Base-by-base conservation (phyloP, 2,329 filamentous ascomycete genomes). In the Beauveria sp. region DNA sequence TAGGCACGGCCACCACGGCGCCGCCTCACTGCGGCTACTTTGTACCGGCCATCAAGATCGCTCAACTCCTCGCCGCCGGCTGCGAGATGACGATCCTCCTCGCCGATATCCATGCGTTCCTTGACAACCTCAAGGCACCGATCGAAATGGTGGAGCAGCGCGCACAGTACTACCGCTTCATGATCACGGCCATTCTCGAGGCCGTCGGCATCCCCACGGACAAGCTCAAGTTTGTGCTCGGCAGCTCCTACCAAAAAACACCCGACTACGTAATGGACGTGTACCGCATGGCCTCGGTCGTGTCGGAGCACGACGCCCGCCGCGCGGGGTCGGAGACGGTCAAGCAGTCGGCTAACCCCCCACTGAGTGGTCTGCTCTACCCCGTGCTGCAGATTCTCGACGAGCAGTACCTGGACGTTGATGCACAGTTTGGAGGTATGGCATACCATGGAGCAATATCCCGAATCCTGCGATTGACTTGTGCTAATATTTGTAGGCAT, bases 321-420 rank as follows among this genome's bases (percentile, higher is more conserved):
- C 95, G 91, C 75, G 93, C 93, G 0, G 93, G 93, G 45, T 90
- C 91, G 1, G 95, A 98, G 75, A 86, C 98, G 8, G 93, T 99
- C 66, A 98, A 98, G 81, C 92, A 98, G 78, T 86, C 88, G 3
- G 83, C 85, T 61, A 92, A 93, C 69, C 84, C 88, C 7, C 83
- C 88, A 1, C 73, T 93, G 47, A 86, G 74, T 54, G 75, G 75
- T 28, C 70, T 77, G 2, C 68, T 77, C 56, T 78, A 78, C 70
- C 75, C 75, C 9, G 69, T 77, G 12, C 66, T 99, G 76, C 95
- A 98, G 76, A 90, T 90, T 1, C 78, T 98, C 52, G 93, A 98
- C 70, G 93, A 98, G 77, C 83, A 95, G 77, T 86, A 97, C 79
- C 80, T 99, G 3, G 86, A 86, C 62, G 90, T 93, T 4, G 93